Evolutionary conservation across 768 basidiomycete species (phyloP), one percentile per base, ranked within the genome.

Genomic region (Kwoniella dendrophila): DNA sequence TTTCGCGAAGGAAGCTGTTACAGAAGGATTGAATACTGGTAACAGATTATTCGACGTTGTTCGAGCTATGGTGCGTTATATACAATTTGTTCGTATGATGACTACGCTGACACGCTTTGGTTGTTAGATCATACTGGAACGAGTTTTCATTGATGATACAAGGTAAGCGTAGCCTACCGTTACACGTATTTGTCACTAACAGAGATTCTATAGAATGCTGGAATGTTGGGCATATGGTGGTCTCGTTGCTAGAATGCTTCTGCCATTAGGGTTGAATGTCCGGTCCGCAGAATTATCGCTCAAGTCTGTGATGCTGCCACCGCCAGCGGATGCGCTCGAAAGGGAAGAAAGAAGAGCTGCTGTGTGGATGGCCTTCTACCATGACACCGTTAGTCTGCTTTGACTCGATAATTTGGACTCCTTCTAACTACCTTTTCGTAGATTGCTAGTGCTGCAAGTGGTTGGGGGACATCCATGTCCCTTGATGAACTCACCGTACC

Each of bases 361-460:
- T 2, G 53, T 76, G n/a, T 79, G 78, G 78, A 72, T 72, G 62
- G 73, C 73, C 5, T 65, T 76, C 48, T 72, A 73, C 48, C 72
- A 75, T 58, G 78, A 79, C 50, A 70, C 75, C 4, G 63, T 71
- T 29, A 20, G 63, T 41, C 22, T n/a, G 6, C 5, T 33, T 16
- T 32, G 16, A 20, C 48, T 36, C 40, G 12, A 27, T 47, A 24
- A 47, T 26, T 6, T 34, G 6, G 14, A 16, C 16, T 5, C 11
- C 12, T 10, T 12, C 45, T 54, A 57, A 64, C 53, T 10, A 10
- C 18, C n/a, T 30, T 4, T 18, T 29, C 22, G 22, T 27, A 67
- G 66, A 69, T 72, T 49, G 62, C 66, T 14, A 66, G 64, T 32
- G 53, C 73, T 6, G 69, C 73, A 11, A 72, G 73, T 7, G 73